Percentiles rank a stretch among this genome's conserved stretches.
Conservation (phyloP, 352 stramenopile genomes). For the Pythium plurisporium region DNA sequence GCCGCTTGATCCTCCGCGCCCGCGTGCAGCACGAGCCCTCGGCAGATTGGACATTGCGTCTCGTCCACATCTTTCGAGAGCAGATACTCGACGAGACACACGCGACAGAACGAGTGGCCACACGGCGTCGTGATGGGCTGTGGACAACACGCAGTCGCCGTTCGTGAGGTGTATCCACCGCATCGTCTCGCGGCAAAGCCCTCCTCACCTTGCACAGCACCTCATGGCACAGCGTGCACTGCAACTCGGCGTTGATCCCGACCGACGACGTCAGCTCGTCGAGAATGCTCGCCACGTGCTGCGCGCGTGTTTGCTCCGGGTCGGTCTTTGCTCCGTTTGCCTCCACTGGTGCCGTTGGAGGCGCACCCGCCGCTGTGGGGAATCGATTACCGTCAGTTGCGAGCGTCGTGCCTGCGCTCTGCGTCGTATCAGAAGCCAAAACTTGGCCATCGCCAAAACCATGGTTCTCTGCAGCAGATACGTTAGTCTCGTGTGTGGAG, state of each 20-base stretch:
- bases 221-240: conserved; percentile 30
- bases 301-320: no score
- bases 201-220: conserved; percentile 23
- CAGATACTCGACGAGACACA: conserved; percentile 27
- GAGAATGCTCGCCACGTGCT: conserved; percentile 7
- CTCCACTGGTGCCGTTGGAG: no score
- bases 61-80: conserved; percentile 20
- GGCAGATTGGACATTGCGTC: conserved; percentile 26
- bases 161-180: neutral
- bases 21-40: conserved; percentile 14
- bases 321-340: no score
- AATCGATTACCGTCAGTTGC: neutral
- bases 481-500: neutral
- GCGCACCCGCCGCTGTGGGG: neutral
- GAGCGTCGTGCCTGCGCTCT: neutral
- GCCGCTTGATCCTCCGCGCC: neutral
- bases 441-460: neutral
- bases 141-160: neutral
- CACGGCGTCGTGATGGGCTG: conserved; percentile 24
- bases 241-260: conserved; percentile 18
- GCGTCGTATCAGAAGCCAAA: neutral
- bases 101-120: conserved; percentile 28
- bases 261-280: conserved; percentile 10
- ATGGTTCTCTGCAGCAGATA: neutral
- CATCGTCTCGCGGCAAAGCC: neutral